Evolutionary conservation across 2,329 filamentous ascomycete species (phyloP), one percentile per base, ranked within the genome.

Genomic region (Colletotrichum tamarilloi): DNA sequence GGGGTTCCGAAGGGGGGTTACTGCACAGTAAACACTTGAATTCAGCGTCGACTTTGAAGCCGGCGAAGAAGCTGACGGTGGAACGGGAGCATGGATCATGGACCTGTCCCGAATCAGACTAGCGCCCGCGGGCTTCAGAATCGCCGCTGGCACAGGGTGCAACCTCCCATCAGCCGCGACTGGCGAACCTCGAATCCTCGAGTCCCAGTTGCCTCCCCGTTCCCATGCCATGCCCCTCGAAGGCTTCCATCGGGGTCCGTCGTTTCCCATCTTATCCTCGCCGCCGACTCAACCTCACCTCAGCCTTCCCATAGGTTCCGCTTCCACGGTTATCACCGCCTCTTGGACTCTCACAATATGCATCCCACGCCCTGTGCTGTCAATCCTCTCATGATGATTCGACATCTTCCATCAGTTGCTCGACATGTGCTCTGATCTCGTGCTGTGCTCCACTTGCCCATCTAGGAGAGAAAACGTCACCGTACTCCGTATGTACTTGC

Each of bases 391-490:
- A 42, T 52, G 32, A 32, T 68, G 53, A 69, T 69, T 73, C 59
- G 58, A 56, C 57, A 26, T 53, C 28, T 19, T 7, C n/a, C 32
- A 30, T 16, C 55, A 65, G 55, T 35, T 56, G 60, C 60, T 56
- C 67, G 28, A 73, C 57, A 72, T 59, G 56, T 62, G 65, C 56
- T 62, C 28, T 62, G 58, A 35, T 65, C 67, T 66, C 46, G 56
- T 66, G 67, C 67, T 66, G 67, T 49, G 32, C 67, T 71, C 71
- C 71, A 73, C 71, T 66, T 73, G 62, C 56, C 71, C 26, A 19
- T 53, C 46, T 66, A 26, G 56, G 62, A 12, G 35, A 57, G n/a
- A 8, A 52, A 62, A 73, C 67, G 71, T 73, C 71, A 73, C 71
- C 62, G 57, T 55, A 49, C 42, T 19, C 16, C 38, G 38, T 38